Conservation (phyloP, 352 stramenopile genomes). For the Pythium phragmitis region DNA sequence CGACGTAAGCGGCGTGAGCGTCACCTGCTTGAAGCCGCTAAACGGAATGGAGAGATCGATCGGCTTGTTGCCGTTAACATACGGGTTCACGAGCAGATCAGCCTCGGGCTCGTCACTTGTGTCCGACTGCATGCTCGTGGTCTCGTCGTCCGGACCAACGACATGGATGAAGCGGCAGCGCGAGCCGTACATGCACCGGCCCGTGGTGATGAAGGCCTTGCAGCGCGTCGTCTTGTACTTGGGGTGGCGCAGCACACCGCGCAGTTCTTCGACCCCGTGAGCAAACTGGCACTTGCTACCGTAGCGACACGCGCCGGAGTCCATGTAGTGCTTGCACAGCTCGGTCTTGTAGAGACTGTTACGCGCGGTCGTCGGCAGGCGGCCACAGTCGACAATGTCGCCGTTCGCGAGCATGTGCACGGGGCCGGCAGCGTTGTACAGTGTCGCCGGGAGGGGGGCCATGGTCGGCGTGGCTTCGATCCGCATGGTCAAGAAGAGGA, state of each 20-base stretch:
- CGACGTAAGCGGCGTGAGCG: conserved; percentile 50
- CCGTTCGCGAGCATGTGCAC: conserved; percentile 86
- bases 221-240: conserved; percentile 92
- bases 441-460: not conserved
- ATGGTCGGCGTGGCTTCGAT: conserved; percentile 10
- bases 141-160: conserved; percentile 38
- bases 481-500: conserved; percentile 4
- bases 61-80: conserved; percentile 48
- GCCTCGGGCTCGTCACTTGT: conserved; percentile 61
- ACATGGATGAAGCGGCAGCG: conserved; percentile 89
- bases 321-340: conserved; percentile 88
- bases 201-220: conserved; percentile 85
- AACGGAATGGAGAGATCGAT: conserved; percentile 70
- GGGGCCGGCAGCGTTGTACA: conserved; percentile 16
- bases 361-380: conserved; percentile 69
- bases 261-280: conserved; percentile 82
- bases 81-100: conserved; percentile 69
- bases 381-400: conserved; percentile 82
- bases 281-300: conserved; percentile 90
- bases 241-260: conserved; percentile 83
- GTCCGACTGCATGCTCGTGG: conserved; percentile 46
- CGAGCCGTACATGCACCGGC: conserved; percentile 86
- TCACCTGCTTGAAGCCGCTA: conserved; percentile 61
- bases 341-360: conserved; percentile 93
- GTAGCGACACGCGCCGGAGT: conserved; percentile 87